Base-by-base conservation (phyloP, 1,284 basidiomycete genomes). In the Earliella scabrosa region DNA sequence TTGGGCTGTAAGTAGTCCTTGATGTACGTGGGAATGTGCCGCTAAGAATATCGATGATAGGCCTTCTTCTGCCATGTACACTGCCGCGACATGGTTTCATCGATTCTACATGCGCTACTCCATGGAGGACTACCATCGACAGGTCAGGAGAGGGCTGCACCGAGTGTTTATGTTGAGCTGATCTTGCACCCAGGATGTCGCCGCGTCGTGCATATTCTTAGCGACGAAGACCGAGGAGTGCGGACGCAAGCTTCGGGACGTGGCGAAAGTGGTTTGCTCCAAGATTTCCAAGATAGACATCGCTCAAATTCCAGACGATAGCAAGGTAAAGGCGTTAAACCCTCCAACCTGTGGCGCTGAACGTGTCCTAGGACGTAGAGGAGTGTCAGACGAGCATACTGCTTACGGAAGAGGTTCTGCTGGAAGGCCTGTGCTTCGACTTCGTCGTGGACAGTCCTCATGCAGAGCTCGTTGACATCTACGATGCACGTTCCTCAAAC, bases 71-170 rank as follows among this genome's bases (percentile, higher is more conserved):
- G 88, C 90, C 9, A 81, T 95, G 75, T 89, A 88, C 59, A 90
- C 90, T 26, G 93, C 93, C 16, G 90, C 93, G 26, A 92, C 90
- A 4, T 93, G 93, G 82, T 90, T 97, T 60, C 95, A 97, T 73
- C 85, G 95, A 13, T 97, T 97, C 75, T 97, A 92, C 75, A 95
- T 97, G 93, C 84, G 95, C 50, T 88, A 86, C 67, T 87, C 93
- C n/a, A 82, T 95, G 80, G 83, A 88, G 66, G 88, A 93, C 66
- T 90, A 92, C 70, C 83, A 88, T 69, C 84, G 88, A 61, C 90
- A 91, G 77, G 90, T 90, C 67, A 61, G 71, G 11, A 10, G 3
- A 13, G 21, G 61, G 24, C 49, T 32, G 50, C 45, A 32, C 45
- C 24, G 7, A 18, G 21, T 51, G 21, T 16, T 47, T 16, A 41